phyloP scores from a whole-genome alignment of 495 filamentous ascomycete genomes.

The Annulohypoxylon bovei region DNA sequence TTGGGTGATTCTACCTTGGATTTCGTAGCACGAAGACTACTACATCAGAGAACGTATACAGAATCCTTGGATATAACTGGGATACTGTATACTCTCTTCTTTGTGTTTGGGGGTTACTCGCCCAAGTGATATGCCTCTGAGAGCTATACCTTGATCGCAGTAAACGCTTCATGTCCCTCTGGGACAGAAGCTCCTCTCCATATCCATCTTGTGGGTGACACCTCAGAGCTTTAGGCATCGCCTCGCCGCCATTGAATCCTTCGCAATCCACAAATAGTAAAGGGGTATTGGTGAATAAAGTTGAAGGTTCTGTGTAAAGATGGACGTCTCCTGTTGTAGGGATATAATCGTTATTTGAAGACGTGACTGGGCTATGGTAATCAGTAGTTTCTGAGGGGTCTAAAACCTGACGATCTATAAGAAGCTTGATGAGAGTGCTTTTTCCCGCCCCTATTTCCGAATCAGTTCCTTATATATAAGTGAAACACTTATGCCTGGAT shows the following conservation, averaged over 20 bases:
- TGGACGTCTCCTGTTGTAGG: background rate
- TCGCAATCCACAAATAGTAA: constrained; percentile 4
- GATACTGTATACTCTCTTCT: constrained; percentile 2
- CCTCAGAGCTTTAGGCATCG: constrained; percentile 7
- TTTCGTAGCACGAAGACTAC: constrained; percentile 4
- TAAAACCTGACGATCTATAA: background rate
- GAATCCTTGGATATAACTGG: background rate
- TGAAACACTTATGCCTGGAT: background rate
- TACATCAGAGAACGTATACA: background rate
- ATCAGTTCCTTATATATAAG: background rate
- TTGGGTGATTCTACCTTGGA: background rate
- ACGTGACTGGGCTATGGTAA: background rate
- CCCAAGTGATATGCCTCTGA: background rate
- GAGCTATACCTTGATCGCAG: background rate
- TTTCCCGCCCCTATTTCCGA: background rate
- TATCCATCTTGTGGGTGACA: background rate
- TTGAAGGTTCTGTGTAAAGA: background rate
- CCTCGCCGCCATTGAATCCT: constrained; percentile 3
- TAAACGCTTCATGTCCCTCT: background rate
- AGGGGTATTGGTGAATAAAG: background rate
- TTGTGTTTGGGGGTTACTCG: background rate
- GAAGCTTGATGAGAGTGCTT: background rate
- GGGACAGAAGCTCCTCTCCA: background rate
- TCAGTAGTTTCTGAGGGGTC: background rate
- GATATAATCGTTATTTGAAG: constrained; percentile 1